These are phyloP conservation scores for Astragalus glycyphyllos DNA, from an alignment of 306 rosid species.

Conservation along the genomic window DNA sequence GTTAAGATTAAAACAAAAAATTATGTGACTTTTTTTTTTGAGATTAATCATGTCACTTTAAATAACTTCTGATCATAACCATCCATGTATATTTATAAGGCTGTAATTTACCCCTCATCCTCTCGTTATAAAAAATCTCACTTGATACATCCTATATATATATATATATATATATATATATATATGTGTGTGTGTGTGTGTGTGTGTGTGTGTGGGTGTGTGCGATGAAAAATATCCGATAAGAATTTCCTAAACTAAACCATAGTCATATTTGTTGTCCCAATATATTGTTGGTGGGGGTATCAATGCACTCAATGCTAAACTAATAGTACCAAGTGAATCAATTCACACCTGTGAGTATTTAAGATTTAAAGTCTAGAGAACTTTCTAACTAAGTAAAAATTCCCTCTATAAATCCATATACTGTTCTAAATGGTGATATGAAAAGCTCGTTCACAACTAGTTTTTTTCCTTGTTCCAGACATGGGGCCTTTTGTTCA, in stretches of 20 bases:
- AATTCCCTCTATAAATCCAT: conserved; percentile 25
- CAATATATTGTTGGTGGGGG: conserved; percentile 25
- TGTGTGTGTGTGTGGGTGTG: background rate
- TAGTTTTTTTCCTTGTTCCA: conserved; percentile 85
- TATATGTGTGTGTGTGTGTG: too few relatives aligned
- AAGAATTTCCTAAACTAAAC: conserved; percentile 27
- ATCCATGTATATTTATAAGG: too few relatives aligned
- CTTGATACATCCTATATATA: too few relatives aligned
- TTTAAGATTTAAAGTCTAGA: conserved; percentile 28
- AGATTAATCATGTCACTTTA: too few relatives aligned
- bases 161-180: too few relatives aligned
- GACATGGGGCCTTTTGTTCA: conserved; percentile 55
- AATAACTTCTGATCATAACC: too few relatives aligned
- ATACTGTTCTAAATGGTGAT: background rate
- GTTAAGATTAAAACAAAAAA: too few relatives aligned
- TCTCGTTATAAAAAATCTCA: too few relatives aligned
- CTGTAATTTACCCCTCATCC: too few relatives aligned
- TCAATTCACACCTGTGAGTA: conserved; percentile 41
- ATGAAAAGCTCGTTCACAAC: conserved; percentile 42
- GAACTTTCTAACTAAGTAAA: conserved; percentile 21
- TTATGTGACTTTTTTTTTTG: too few relatives aligned
- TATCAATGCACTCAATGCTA: conserved; percentile 44
- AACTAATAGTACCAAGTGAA: conserved; percentile 33
- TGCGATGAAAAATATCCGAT: conserved; percentile 32
- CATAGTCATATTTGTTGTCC: conserved; percentile 31